Percentiles rank a stretch among this genome's conserved stretches.
phyloP scores from a whole-genome alignment of 257 asterid species.

The Leonotis leonurus region DNA sequence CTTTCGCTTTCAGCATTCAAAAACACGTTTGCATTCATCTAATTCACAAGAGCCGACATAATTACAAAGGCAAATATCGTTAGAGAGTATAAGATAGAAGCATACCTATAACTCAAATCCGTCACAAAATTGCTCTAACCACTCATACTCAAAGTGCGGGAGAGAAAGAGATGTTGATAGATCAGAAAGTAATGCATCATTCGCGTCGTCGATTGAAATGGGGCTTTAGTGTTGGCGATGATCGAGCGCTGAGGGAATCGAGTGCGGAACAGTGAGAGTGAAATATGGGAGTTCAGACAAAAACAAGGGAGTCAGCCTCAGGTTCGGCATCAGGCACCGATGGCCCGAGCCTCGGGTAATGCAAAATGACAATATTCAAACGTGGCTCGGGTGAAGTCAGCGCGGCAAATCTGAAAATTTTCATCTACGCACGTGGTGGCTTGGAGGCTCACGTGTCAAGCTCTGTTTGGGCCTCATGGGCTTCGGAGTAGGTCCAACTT shows the following conservation, averaged over 20 bases:
- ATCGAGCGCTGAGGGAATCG: conserved; percentile 20
- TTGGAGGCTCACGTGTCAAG: too few relatives aligned
- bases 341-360: conserved; percentile 34
- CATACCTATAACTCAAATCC: background rate
- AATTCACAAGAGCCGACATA: too few relatives aligned
- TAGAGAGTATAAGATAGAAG: background rate
- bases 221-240: background rate
- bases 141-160: background rate
- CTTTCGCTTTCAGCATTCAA: too few relatives aligned
- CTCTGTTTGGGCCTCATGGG: background rate
- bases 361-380: conserved; percentile 58
- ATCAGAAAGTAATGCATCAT: conserved; percentile 7
- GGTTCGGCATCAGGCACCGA: too few relatives aligned
- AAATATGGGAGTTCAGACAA: conserved; percentile 20
- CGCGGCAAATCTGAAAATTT: conserved; percentile 57
- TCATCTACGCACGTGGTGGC: conserved; percentile 6
- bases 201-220: conserved; percentile 12
- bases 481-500: background rate
- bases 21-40: too few relatives aligned
- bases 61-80: background rate
- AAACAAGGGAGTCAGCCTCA: too few relatives aligned
- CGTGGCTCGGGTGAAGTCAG: conserved; percentile 40
- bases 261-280: conserved; percentile 3
- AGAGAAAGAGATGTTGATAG: background rate
- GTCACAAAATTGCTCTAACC: background rate